Conservation (phyloP, 768 basidiomycete species). For the Chalciporus pseudorubinellus region DNA sequence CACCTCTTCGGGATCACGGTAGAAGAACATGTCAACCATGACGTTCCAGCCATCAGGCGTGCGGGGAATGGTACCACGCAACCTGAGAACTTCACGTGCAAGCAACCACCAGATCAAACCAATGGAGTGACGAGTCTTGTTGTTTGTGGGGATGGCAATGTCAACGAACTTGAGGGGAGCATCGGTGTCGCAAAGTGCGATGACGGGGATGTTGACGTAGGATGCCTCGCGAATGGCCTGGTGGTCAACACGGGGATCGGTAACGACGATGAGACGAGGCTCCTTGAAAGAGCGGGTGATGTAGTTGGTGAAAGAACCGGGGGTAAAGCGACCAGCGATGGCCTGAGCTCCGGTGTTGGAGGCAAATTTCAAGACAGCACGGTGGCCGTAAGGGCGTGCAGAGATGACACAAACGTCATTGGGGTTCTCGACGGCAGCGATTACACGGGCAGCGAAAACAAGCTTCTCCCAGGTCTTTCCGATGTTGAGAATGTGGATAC, state of each 20-base stretch:
- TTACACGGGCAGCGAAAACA: conserved; percentile 95
- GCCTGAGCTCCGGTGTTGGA: conserved; percentile 98
- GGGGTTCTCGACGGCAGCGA: conserved; percentile 97
- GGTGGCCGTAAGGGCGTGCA: conserved; percentile 97
- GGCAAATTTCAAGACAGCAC: conserved; percentile 98
- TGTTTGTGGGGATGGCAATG: conserved; percentile 98
- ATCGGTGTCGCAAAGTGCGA: conserved; percentile 98
- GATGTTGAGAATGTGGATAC: conserved; percentile 95
- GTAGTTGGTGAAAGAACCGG: conserved; percentile 99
- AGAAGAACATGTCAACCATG: conserved; percentile 99
- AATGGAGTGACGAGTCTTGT: conserved; percentile 97
- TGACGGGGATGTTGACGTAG: conserved; percentile 99
- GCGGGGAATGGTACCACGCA: conserved; percentile 91
- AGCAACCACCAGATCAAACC: conserved; percentile 98
- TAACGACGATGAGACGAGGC: conserved; percentile 96
- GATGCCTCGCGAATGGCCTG: conserved; percentile 99
- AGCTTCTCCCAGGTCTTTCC: conserved; percentile 99
- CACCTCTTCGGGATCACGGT: conserved; percentile 98
- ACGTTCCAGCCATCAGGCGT: conserved; percentile 93
- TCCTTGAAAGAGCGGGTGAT: conserved; percentile 99
- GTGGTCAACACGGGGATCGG: conserved; percentile 99
- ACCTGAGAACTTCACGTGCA: conserved; percentile 93
- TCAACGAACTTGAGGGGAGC: conserved; percentile 97
- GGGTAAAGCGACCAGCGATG: conserved; percentile 98
- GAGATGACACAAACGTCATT: conserved; percentile 98